These are phyloP conservation scores for Backusella tarrabulga DNA, from an alignment of 192 early-diverging fungal species.

Conservation along the genomic window DNA sequence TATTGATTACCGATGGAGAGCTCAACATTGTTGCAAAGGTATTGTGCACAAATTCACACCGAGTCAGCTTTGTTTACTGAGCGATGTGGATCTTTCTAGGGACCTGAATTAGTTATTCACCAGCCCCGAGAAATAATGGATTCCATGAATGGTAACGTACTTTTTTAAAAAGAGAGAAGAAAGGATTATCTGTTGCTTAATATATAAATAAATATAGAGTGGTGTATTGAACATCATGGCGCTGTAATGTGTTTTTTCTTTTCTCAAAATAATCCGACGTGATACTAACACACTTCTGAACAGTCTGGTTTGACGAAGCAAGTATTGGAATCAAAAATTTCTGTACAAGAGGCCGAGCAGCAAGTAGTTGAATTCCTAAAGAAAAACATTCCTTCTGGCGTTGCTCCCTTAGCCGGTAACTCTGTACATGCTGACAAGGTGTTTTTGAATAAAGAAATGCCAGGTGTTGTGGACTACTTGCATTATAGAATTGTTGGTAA, in stretches of 20 bases:
- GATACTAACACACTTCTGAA: neutral
- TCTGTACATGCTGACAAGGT: slow-evolving; percentile 89
- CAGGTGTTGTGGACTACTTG: slow-evolving; percentile 64
- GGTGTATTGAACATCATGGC: slow-evolving; percentile 88
- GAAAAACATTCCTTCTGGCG: slow-evolving; percentile 59
- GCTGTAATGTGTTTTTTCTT: slow-evolving; percentile 42
- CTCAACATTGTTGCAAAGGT: slow-evolving; percentile 80
- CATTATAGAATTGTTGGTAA: slow-evolving; percentile 77
- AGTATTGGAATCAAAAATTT: slow-evolving; percentile 66
- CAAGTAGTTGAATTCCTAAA: slow-evolving; percentile 75
- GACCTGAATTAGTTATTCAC: slow-evolving; percentile 70
- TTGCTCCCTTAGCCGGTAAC: slow-evolving; percentile 86
- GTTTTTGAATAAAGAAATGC: slow-evolving; percentile 85
- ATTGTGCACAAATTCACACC: neutral
- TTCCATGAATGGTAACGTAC: slow-evolving; percentile 62
- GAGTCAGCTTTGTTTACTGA: slow-evolving; percentile 1
- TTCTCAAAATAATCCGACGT: neutral
- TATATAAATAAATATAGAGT: slow-evolving; percentile 45
- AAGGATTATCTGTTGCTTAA: neutral
- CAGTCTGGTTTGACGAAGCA: slow-evolving; percentile 77
- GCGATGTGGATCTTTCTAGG: slow-evolving; percentile 29
- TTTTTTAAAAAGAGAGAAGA: neutral
- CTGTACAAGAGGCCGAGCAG: slow-evolving; percentile 66
- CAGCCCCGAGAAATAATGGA: slow-evolving; percentile 77
- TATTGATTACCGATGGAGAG: slow-evolving; percentile 85